These are phyloP conservation scores for Cutaneotrichosporon daszewskae DNA, from an alignment of 1,284 basidiomycete genomes.

Conservation along the genomic window DNA sequence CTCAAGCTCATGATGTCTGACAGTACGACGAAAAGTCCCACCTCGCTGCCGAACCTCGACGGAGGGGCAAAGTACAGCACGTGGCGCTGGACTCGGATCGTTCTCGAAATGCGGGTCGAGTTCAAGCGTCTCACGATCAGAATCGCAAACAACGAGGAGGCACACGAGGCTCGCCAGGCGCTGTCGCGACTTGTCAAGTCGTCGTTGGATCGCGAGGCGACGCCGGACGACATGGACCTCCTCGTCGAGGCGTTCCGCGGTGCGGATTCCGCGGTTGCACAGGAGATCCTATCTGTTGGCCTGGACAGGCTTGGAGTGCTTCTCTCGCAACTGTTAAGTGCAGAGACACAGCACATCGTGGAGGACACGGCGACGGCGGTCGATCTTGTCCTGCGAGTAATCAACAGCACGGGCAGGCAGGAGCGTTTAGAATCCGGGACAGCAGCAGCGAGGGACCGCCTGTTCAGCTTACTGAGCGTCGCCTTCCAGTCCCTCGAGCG, in stretches of 20 bases:
- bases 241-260: constrained; percentile 42
- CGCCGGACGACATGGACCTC: constrained; percentile 40
- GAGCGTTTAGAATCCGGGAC: constrained; percentile 10
- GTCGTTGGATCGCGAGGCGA: constrained; percentile 33
- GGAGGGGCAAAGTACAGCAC: constrained; percentile 31
- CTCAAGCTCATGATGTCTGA: constrained; percentile 46
- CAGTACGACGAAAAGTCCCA: constrained; percentile 18
- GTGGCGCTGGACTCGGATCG: constrained; percentile 43
- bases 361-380: constrained; percentile 23
- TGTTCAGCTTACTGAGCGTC: constrained; percentile 33
- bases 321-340: constrained; percentile 29
- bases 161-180: constrained; percentile 30
- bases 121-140: constrained; percentile 40
- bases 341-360: constrained; percentile 30
- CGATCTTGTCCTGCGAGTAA: constrained; percentile 36
- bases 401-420: constrained; percentile 22
- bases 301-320: constrained; percentile 33
- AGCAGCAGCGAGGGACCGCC: constrained; percentile 27
- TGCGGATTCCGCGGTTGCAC: constrained; percentile 35
- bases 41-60: constrained; percentile 22
- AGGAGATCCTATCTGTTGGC: constrained; percentile 39
- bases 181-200: constrained; percentile 31
- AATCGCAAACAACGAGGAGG: constrained; percentile 32
- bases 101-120: constrained; percentile 44
- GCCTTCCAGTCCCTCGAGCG: constrained; percentile 37